A percentile compares a stretch with the other conserved stretches of the same genome.
Conservation (phyloP, 2,329 filamentous ascomycete genomes). For the Alternaria rosae region DNA sequence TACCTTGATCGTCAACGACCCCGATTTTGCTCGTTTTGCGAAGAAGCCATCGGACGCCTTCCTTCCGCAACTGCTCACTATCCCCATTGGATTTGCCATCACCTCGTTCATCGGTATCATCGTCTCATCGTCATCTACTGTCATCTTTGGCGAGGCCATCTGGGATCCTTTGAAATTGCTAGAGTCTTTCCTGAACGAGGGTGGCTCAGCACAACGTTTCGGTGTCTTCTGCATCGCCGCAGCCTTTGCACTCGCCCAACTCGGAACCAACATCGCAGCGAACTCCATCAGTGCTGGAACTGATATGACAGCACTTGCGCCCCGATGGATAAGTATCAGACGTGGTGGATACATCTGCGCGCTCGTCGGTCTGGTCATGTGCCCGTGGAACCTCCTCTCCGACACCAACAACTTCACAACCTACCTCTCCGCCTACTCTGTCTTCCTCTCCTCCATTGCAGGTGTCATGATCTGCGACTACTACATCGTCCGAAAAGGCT, state of each 20-base stretch:
- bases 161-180: slow-evolving; percentile 55
- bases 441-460: slow-evolving; percentile 92
- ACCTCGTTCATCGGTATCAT: slow-evolving; percentile 79
- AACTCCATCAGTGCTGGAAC: slow-evolving; percentile 86
- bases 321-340: slow-evolving; percentile 82
- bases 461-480: slow-evolving; percentile 92
- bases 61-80: slow-evolving; percentile 75
- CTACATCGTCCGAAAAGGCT: slow-evolving; percentile 83
- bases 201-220: slow-evolving; percentile 52
- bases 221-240: slow-evolving; percentile 63
- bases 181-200: slow-evolving; percentile 52
- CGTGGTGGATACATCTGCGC: slow-evolving; percentile 89
- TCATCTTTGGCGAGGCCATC: slow-evolving; percentile 53
- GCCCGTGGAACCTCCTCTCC: slow-evolving; percentile 81
- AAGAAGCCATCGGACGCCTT: slow-evolving; percentile 76
- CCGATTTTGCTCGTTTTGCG: slow-evolving; percentile 87
- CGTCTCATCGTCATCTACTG: slow-evolving; percentile 56
- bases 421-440: slow-evolving; percentile 89
- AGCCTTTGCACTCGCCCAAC: slow-evolving; percentile 71
- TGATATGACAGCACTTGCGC: slow-evolving; percentile 80
- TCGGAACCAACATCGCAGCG: slow-evolving; percentile 87
- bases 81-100: slow-evolving; percentile 61
- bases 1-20: slow-evolving; percentile 80
- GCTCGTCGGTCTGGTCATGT: slow-evolving; percentile 80
- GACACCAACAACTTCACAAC: slow-evolving; percentile 85